Conservation (phyloP, 441 rosid species). For the Bocquillonia castaneifolia region DNA sequence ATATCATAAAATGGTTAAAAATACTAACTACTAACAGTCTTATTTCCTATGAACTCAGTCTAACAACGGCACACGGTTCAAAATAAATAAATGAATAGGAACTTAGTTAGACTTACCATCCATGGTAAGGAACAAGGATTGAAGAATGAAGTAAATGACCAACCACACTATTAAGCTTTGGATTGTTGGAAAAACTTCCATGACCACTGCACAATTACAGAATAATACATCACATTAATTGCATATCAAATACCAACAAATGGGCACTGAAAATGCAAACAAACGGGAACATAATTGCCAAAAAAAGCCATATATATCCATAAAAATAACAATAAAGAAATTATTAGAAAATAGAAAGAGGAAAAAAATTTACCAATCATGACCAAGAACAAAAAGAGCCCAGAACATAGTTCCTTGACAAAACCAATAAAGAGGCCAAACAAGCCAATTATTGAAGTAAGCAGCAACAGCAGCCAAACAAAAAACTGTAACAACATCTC, state of each 20-base stretch:
- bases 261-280: neutral
- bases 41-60: too few relatives aligned
- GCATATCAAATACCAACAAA: neutral
- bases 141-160: conserved; percentile 91
- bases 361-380: conserved; percentile 61
- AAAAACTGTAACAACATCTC: conserved; percentile 70
- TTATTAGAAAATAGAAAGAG: neutral
- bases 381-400: conserved; percentile 97
- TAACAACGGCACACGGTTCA: too few relatives aligned
- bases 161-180: conserved; percentile 66
- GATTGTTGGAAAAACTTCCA: conserved; percentile 85
- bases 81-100: too few relatives aligned
- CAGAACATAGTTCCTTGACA: conserved; percentile 97
- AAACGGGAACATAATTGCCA: neutral
- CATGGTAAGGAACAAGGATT: conserved; percentile 93
- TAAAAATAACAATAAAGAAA: neutral
- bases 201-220: conserved; percentile 56
- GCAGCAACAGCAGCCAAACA: conserved; percentile 80
- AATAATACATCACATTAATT: neutral
- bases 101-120: conserved; percentile 47
- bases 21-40: too few relatives aligned
- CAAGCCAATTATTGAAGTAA: conserved; percentile 61
- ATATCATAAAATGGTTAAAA: too few relatives aligned
- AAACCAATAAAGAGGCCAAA: conserved; percentile 93
- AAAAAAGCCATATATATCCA: neutral